Evolutionary conservation across 768 basidiomycete genomes (phyloP), one percentile per base, ranked within the genome.

Genomic region (Astraeus odoratus): DNA sequence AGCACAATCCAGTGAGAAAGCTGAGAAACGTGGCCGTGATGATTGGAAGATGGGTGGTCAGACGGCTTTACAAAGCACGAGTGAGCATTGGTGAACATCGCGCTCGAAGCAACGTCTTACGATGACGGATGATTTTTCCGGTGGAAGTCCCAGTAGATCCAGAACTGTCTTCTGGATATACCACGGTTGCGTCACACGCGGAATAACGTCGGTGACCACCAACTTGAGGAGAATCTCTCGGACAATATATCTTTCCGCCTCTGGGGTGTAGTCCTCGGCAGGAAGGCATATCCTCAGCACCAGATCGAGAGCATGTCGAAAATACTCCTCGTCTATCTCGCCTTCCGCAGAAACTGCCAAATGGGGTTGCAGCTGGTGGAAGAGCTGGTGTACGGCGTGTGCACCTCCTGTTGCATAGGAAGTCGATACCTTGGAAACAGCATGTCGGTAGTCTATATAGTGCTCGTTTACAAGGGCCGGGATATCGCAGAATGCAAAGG

Each of bases 181-280:
- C 92, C 94, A 97, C 0, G 88, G 86, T 59, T 96, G 85, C 5
- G 80, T 76, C 41, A 95, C 60, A 52, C 77, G 81, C 24, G 82
- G 81, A 20, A 85, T 57, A 20, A 85, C 64, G 50, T 82, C 80
- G 39, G 75, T 74, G 50, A 92, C 67, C 5, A 97, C 66, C 19
- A 88, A 72, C 53, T 86, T 85, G 56, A 90, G 76, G 24, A 95
- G 56, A 30, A 96, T 69, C 67, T 98, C 95, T 46, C 91, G 80
- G 33, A 88, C 66, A 47, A 97, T 85, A 49, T 77, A 72, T n/a
- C 89, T 77, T 67, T 96, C 88, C 1, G 80, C 63, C 30, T 64
- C 62, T 15, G 90, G 77, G 8, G 75, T 75, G 59, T 82, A 90
- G 57, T 96, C 90, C 47, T 88, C 80, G 2, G 72, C 66, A 0